Base-by-base conservation (phyloP, 1,284 basidiomycete species). In the Ganoderma leucocontextum region DNA sequence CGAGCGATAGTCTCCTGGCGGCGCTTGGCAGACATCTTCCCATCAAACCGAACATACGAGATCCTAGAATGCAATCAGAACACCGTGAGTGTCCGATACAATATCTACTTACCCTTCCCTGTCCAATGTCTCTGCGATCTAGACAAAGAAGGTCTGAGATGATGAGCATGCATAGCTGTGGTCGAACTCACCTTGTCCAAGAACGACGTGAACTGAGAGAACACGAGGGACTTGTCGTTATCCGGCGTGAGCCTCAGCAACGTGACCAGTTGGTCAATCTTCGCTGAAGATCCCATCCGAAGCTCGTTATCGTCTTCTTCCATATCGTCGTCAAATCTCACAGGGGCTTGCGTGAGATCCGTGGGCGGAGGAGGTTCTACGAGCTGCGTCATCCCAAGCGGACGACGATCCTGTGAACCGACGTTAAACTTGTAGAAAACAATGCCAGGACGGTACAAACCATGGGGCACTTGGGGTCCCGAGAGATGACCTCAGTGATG, bases 171-270 rank as follows among this genome's bases (percentile, higher is more conserved):
- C 22, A 22, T 60, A 25, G 15, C 3, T 29, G 19, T 9, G 9
- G 22, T 38, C 35, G 17, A n/a, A 44, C 79, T 63, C 69, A 91
- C 92, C 82, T 92, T 91, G 79, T 94, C 91, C 68, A 95, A 79
- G 80, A 95, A 95, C 2, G 89, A 87, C 1, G 94, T 96, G 75
- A 95, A 96, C 74, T 95, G 94, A 2, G 91, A 94, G 75, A 95
- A 95, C 0, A 95, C 92, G 1, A 96, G 82, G 1, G 91, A 91
- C 79, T 96, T 96, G 72, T 95, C 92, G 6, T 83, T 86, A 3
- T 75, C 71, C 0, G 92, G 91, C 13, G 90, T 93, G 17, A 94
- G 79, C 69, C 86, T 83, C 60, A 96, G 83, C 60, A 95, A 85
- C 62, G 91, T 85, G 36, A 95, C 78, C 17, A 96, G 82, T 75